Conservation (phyloP, 2,329 filamentous ascomycete genomes). For the Penicillium vulpinum region DNA sequence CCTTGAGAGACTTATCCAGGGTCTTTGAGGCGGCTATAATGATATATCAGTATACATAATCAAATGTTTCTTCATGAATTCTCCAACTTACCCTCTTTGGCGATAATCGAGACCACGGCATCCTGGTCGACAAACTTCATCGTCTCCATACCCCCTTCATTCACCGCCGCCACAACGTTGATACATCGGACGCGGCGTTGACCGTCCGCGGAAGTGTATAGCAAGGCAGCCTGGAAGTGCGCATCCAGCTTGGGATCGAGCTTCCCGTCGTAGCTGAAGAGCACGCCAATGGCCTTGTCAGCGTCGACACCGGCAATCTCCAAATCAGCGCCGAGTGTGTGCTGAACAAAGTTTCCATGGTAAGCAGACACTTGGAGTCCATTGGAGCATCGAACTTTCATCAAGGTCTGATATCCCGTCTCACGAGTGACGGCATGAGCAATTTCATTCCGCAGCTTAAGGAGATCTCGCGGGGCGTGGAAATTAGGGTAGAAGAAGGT, state of each 20-base stretch:
- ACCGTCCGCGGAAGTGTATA: slow-evolving; percentile 90
- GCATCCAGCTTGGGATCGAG: slow-evolving; percentile 95
- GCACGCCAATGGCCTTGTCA: slow-evolving; percentile 88
- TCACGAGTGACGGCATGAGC: slow-evolving; percentile 83
- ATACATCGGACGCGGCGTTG: slow-evolving; percentile 88
- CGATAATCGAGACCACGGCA: slow-evolving; percentile 81
- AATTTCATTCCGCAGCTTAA: slow-evolving; percentile 82
- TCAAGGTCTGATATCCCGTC: slow-evolving; percentile 90
- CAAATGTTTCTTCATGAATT: not conserved
- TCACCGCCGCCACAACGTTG: slow-evolving; percentile 91
- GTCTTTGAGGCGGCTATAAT: slow-evolving; percentile 74
- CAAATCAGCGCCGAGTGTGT: slow-evolving; percentile 90
- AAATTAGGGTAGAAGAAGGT: slow-evolving; percentile 98
- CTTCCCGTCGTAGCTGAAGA: slow-evolving; percentile 95
- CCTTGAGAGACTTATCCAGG: slow-evolving; percentile 73
- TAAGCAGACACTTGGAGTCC: slow-evolving; percentile 92
- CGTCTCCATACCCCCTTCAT: slow-evolving; percentile 74
- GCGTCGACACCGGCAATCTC: slow-evolving; percentile 91
- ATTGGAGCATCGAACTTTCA: slow-evolving; percentile 98
- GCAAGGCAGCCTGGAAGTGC: slow-evolving; percentile 91
- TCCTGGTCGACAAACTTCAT: slow-evolving; percentile 97
- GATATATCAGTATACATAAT: slow-evolving; percentile 21
- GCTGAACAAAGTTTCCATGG: slow-evolving; percentile 93
- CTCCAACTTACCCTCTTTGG: slow-evolving; percentile 67
- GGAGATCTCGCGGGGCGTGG: slow-evolving; percentile 77